Evolutionary conservation across 73 alveolate species (phyloP).

Genomic region (Durusdinium trenchii): DNA sequence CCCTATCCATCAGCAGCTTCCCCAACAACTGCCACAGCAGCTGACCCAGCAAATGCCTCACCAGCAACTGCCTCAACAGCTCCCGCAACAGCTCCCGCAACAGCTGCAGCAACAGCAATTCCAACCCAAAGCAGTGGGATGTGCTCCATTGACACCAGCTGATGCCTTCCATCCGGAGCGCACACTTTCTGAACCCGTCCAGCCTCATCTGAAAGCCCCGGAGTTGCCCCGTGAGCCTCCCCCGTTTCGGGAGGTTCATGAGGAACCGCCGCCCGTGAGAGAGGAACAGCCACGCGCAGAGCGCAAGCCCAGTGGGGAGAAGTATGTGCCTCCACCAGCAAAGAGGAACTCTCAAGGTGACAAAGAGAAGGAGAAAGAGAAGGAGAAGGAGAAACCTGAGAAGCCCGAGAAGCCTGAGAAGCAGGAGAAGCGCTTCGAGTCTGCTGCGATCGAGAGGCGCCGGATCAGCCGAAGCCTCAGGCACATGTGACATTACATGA

Average conservation of each 20-base stretch:
- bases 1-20: neutral
- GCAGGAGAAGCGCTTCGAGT: conserved; percentile 79
- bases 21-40: neutral
- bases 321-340: conserved; percentile 80
- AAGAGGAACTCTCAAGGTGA: conserved; percentile 45
- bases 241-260: neutral
- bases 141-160: conserved; percentile 41
- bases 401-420: neutral
- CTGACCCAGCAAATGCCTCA: neutral
- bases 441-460: conserved; percentile 74
- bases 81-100: neutral
- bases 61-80: neutral
- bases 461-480: conserved; percentile 46
- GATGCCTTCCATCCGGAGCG: conserved; percentile 54
- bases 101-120: conserved; percentile 17
- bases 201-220: neutral
- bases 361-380: neutral
- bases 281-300: neutral
- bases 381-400: conserved; percentile 8
- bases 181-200: conserved; percentile 20
- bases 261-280: conserved; percentile 21
- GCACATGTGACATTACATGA: no score
- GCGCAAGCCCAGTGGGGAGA: conserved; percentile 57
- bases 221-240: conserved; percentile 51
- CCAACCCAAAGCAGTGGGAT: conserved; percentile 64